Evolutionary conservation across 2,329 filamentous ascomycete species (phyloP).

Genomic region (Aureobasidium leucospermi): DNA sequence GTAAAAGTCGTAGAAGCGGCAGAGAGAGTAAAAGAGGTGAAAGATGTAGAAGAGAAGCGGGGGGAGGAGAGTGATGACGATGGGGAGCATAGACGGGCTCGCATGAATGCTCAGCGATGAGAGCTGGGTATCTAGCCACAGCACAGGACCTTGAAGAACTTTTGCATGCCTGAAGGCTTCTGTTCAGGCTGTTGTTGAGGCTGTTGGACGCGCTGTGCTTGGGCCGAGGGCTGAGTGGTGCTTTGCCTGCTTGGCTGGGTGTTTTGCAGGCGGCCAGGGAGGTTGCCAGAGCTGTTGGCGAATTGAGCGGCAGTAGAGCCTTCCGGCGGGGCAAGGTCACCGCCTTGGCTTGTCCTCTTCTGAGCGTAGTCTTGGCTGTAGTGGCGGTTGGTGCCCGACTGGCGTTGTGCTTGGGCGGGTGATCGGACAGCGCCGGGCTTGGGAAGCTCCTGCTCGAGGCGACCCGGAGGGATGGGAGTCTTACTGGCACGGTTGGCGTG

Average conservation of each 20-base stretch:
- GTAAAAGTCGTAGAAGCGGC: conserved; percentile 4
- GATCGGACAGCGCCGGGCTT: conserved; percentile 59
- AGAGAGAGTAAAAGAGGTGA: background rate
- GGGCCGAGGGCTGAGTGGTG: conserved; percentile 11
- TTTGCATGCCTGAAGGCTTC: conserved; percentile 77
- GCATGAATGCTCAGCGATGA: background rate
- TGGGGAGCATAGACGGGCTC: background rate
- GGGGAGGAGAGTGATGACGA: background rate
- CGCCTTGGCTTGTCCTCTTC: conserved; percentile 71
- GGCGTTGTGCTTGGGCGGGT: conserved; percentile 61
- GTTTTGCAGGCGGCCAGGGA: conserved; percentile 39
- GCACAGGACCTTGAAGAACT: conserved; percentile 87
- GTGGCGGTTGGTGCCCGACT: conserved; percentile 23
- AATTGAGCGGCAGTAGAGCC: conserved; percentile 93
- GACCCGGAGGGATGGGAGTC: conserved; percentile 40
- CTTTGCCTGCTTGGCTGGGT: conserved; percentile 15
- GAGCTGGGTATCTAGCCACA: conserved; percentile 51
- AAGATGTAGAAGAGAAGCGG: conserved; percentile 5
- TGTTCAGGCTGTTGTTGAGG: conserved; percentile 55
- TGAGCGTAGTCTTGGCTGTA: conserved; percentile 28
- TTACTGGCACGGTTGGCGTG: conserved; percentile 62
- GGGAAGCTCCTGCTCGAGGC: conserved; percentile 42
- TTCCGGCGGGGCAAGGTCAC: conserved; percentile 68
- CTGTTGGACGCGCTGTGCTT: conserved; percentile 21
- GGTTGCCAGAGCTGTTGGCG: conserved; percentile 88